phyloP scores from a whole-genome alignment of 2,329 filamentous ascomycete species.

The Ophiocordyceps camponoti-leonardi region DNA sequence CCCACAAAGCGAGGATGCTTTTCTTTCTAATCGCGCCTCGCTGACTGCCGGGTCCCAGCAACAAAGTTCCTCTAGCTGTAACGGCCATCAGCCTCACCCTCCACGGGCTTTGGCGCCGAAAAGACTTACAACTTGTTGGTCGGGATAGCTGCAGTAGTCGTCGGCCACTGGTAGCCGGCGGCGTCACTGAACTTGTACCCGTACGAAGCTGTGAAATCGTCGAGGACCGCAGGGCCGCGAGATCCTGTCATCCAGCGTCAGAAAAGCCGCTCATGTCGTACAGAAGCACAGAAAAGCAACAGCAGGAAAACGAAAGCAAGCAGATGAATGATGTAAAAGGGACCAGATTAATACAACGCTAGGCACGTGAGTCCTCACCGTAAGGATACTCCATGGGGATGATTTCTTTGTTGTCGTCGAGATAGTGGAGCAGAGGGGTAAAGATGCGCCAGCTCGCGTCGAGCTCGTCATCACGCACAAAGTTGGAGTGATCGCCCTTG shows the following conservation, averaged over 20 bases:
- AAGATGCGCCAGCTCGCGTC: constrained; percentile 98
- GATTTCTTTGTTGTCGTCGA: constrained; percentile 98
- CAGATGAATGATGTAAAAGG: background rate
- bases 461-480: constrained; percentile 90
- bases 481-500: constrained; percentile 99
- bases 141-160: constrained; percentile 44
- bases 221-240: constrained; percentile 84
- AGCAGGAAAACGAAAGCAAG: too few species aligned
- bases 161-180: constrained; percentile 89
- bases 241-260: constrained; percentile 44
- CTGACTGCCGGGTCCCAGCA: background rate
- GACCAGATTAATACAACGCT: background rate
- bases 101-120: background rate
- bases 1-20: background rate
- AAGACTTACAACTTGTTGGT: constrained; percentile 63
- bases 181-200: constrained; percentile 98
- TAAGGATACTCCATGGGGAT: constrained; percentile 99
- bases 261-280: background rate
- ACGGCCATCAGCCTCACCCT: background rate
- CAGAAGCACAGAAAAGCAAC: background rate
- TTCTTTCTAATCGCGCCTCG: background rate
- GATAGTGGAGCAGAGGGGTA: constrained; percentile 89
- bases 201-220: constrained; percentile 95
- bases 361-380: constrained; percentile 39
- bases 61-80: background rate